Percentiles rank a stretch among this genome's conserved stretches.
phyloP scores from a whole-genome alignment of 805 yeast species.

The Kazachstania kunashirensis region DNA sequence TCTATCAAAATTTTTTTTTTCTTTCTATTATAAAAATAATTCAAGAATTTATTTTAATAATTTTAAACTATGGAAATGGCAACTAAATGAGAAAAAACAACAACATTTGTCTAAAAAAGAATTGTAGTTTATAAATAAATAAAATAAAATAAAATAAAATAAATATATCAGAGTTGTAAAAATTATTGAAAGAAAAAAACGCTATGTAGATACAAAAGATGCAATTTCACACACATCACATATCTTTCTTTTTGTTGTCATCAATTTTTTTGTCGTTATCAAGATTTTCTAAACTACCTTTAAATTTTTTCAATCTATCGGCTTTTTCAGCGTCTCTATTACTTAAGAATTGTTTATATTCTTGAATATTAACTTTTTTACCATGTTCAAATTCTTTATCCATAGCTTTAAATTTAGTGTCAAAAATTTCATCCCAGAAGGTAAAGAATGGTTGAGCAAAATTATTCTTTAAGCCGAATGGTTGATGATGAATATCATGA shows the following conservation, averaged over 20 bases:
- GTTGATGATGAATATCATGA: constrained; percentile 96
- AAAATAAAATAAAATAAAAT: too few species aligned
- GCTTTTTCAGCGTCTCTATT: constrained; percentile 30
- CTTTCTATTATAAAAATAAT: too few species aligned
- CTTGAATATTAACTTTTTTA: constrained; percentile 53
- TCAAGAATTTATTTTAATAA: too few species aligned
- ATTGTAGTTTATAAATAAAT: too few species aligned
- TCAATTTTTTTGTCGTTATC: constrained; percentile 2
- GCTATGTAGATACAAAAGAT: too few species aligned
- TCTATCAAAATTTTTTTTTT: too few species aligned
- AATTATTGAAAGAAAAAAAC: neutral
- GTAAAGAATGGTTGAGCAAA: constrained; percentile 94
- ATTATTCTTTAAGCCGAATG: constrained; percentile 87
- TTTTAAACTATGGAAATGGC: too few species aligned
- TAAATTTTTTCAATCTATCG: constrained; percentile 11
- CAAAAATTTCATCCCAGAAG: constrained; percentile 73
- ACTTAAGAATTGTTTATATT: constrained; percentile 48
- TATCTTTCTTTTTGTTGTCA: constrained; percentile 4
- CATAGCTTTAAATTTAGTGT: constrained; percentile 57
- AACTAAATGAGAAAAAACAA: too few species aligned
- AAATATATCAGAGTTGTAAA: neutral
- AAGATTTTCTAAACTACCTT: constrained; percentile 2
- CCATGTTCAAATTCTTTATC: constrained; percentile 29
- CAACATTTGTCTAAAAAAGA: too few species aligned
- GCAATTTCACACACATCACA: too few species aligned